Conservation (phyloP, 345 rosid species). For the Lagerstroemia speciosa region DNA sequence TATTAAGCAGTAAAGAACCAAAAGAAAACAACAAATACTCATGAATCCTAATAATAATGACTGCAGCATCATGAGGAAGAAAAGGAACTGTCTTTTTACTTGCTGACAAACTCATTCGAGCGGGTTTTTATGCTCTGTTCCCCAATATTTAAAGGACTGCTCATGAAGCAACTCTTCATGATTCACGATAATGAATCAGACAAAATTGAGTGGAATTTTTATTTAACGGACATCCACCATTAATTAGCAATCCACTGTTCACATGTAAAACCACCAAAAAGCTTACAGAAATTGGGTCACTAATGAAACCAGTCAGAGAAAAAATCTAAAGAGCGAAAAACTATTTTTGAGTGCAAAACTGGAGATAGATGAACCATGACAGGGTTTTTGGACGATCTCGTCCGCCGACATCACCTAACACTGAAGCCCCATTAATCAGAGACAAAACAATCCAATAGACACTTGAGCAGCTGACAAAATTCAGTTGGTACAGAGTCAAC, state of each 20-base stretch:
- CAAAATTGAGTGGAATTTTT: neutral
- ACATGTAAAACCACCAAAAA: neutral
- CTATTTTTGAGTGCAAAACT: neutral
- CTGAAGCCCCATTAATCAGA: neutral
- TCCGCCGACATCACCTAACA: neutral
- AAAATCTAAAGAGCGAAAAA: neutral
- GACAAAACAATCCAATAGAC: neutral
- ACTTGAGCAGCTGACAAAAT: neutral
- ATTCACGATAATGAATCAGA: too few species aligned
- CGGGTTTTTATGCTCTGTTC: neutral
- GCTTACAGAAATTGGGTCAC: neutral
- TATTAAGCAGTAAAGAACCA: too few species aligned
- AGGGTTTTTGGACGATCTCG: neutral
- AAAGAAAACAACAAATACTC: too few species aligned
- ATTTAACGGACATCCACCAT: neutral
- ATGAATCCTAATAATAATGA: neutral
- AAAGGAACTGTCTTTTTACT: neutral
- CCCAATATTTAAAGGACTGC: neutral
- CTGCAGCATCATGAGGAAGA: neutral
- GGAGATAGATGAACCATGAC: neutral
- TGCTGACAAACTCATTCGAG: neutral
- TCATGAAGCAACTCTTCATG: neutral
- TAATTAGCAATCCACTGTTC: neutral
- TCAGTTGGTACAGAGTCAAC: slow-evolving; percentile 2
- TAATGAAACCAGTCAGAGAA: neutral